Conservation (phyloP, 2,329 filamentous ascomycete genomes). For the Coniochaeta sp. region DNA sequence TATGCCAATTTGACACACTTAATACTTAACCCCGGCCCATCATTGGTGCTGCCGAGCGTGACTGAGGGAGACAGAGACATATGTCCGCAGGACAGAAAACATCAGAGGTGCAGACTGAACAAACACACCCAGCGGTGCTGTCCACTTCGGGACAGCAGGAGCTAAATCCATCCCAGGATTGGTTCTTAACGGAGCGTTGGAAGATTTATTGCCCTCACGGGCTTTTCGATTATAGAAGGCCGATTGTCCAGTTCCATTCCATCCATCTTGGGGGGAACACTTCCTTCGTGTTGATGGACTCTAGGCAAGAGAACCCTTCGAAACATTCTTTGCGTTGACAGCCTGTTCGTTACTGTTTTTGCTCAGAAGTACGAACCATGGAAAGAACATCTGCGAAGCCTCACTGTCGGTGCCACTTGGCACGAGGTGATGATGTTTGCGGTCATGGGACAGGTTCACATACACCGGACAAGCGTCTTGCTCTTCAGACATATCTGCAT, state of each 20-base stretch:
- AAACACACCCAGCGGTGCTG: slow-evolving; percentile 60
- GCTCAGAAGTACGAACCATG: not conserved
- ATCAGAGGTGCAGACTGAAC: not conserved
- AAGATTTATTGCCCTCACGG: slow-evolving; percentile 38
- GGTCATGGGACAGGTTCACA: too few relatives aligned
- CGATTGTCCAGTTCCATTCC: slow-evolving; percentile 21
- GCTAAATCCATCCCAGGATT: slow-evolving; percentile 58
- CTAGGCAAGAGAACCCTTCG: slow-evolving; percentile 35
- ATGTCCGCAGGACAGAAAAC: not conserved
- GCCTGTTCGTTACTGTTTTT: not conserved
- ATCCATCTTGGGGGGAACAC: slow-evolving; percentile 17
- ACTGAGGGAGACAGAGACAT: too few relatives aligned
- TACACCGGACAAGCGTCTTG: too few relatives aligned
- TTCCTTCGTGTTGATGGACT: slow-evolving; percentile 27
- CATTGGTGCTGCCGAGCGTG: not conserved
- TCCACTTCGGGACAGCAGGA: slow-evolving; percentile 62
- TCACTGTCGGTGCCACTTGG: too few relatives aligned
- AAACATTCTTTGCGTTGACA: slow-evolving; percentile 18
- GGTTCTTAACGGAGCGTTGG: slow-evolving; percentile 81
- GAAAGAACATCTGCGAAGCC: too few relatives aligned
- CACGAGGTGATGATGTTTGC: too few relatives aligned
- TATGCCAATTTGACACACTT: slow-evolving; percentile 1
- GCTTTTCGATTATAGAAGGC: slow-evolving; percentile 30
- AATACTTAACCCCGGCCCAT: not conserved
- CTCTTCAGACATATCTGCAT: too few relatives aligned